Base-by-base conservation (phyloP, 2,329 filamentous ascomycete species). In the Elsinoe australis region DNA sequence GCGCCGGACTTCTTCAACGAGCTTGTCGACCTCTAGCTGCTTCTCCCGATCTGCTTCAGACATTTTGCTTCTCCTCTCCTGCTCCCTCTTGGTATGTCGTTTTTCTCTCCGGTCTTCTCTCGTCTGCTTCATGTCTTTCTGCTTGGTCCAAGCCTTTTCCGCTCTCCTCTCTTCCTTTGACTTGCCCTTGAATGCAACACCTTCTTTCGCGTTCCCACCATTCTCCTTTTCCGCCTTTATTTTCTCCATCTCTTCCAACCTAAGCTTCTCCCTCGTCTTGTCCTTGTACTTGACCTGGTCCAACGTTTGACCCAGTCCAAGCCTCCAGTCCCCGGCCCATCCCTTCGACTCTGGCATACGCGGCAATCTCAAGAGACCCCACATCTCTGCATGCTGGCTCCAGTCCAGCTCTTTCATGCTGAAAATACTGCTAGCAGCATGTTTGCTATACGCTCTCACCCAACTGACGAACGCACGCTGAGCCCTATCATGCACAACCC, bases 381-480 rank as follows among this genome's bases (percentile, higher is more conserved):
- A 98, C 0, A 83, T 85, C 47, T 79, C 73, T 1, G 82, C 90
- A 1, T 92, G 73, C 47, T 88, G 83, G 4, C 75, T 69, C 92
- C 92, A 98, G 63, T 95, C 83, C 12, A 95, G 73, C 58, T 94
- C 87, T 2, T 74, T 65, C 2, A 87, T 71, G 8, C 85, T 80
- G 71, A 98, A 98, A 56, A 98, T 96, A 59, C 87, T 94, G 51
- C 80, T 83, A 1, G 90, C 88, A 55, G 89, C 81, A 60, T 96
- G 92, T 59, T 92, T 94, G 61, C 80, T 85, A 68, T 96, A 96
- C 56, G 86, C 85, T 61, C 88, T 80, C 1, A 94, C 80, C 85
- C 88, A 96, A 61, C 85, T 90, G 17, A 96, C 90, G 58, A 98
- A 96, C 0, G 83, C 92, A 53, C 83, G 81, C 61, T 95, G 87